Conservation (phyloP, 2,329 filamentous ascomycete genomes). For the Xylaria arbuscula region DNA sequence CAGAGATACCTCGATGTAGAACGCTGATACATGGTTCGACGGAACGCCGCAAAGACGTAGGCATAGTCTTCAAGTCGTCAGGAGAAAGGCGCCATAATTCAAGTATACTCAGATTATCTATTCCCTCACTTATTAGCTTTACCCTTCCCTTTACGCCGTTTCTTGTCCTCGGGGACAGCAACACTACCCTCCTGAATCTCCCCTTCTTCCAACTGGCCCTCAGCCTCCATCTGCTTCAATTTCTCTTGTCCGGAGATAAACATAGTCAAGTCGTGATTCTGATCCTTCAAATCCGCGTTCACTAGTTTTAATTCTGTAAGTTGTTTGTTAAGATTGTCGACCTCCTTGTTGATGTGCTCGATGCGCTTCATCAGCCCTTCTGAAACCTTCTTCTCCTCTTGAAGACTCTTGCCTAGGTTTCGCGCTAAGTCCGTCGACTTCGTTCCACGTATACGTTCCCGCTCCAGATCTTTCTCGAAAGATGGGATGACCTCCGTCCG, state of each 20-base stretch:
- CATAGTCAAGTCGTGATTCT: conserved; percentile 87
- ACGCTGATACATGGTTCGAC: neutral
- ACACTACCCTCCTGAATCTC: conserved; percentile 79
- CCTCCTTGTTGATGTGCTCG: conserved; percentile 74
- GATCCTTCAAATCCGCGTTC: conserved; percentile 80
- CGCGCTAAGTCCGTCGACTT: conserved; percentile 82
- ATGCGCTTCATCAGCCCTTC: conserved; percentile 86
- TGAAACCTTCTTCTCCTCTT: conserved; percentile 88
- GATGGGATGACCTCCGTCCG: conserved; percentile 67
- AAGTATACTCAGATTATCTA: neutral
- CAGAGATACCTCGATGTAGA: neutral
- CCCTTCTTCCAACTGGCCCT: conserved; percentile 69
- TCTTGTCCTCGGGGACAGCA: conserved; percentile 68
- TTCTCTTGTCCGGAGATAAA: conserved; percentile 88
- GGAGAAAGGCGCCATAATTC: neutral
- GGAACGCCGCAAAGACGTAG: neutral
- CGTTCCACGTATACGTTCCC: conserved; percentile 73
- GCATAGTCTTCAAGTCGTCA: neutral
- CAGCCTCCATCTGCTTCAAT: conserved; percentile 75
- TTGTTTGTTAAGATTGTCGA: conserved; percentile 67
- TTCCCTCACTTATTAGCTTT: conserved; percentile 52
- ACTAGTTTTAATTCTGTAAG: conserved; percentile 68
- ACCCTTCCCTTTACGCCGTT: conserved; percentile 61
- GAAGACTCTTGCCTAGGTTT: conserved; percentile 77
- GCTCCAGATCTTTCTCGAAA: conserved; percentile 78